Base-by-base conservation (phyloP, 2,329 filamentous ascomycete genomes). In the Colletotrichum chlorophyti region DNA sequence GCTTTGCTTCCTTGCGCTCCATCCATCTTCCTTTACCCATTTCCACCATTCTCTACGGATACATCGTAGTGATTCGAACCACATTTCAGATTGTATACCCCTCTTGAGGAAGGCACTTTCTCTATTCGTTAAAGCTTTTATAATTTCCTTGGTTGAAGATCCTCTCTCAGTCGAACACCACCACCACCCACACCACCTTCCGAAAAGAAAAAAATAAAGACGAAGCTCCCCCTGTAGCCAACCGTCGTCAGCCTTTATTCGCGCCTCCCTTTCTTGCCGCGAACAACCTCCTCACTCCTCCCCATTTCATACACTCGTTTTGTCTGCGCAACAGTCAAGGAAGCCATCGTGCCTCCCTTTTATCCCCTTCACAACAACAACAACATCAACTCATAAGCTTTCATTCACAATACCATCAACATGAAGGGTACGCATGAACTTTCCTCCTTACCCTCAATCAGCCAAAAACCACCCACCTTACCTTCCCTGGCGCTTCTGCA, bases 361-460 rank as follows among this genome's bases (percentile, higher is more conserved):
- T 42, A 29, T 35, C n/a, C 23, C 7, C 46, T 47, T 43, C 10
- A 43, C 32, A 37, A 7, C 19, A 9, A 17, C 10, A 37, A 8
- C 21, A 3, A 23, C 10, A 43, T 17, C 32, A 19, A 19, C 42
- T 5, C 35, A 50, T 40, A 54, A 42, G 17, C 45, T n/a, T 15
- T 26, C 26, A 27, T 32, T 26, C 38, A 24, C 35, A 49, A 48
- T 21, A 59, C 54, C 38, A 53, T 34, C 54, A 59, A 58, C 2
- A 61, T 61, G 59, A 61, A 61, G 59, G 59, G 59, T 61, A 29
- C 49, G 59, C 27, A 19, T n/a, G n/a, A n/a, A n/a, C 21, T 9
- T 9, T n/a, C 17, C 31, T 8, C 17, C 12, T 10, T 8, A 15
- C 15, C 38, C 45, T 11, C 17, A 19, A 19, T 10, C n/a, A n/a